Evolutionary conservation across 768 basidiomycete species (phyloP).

Genomic region (Artomyces pyxidatus): DNA sequence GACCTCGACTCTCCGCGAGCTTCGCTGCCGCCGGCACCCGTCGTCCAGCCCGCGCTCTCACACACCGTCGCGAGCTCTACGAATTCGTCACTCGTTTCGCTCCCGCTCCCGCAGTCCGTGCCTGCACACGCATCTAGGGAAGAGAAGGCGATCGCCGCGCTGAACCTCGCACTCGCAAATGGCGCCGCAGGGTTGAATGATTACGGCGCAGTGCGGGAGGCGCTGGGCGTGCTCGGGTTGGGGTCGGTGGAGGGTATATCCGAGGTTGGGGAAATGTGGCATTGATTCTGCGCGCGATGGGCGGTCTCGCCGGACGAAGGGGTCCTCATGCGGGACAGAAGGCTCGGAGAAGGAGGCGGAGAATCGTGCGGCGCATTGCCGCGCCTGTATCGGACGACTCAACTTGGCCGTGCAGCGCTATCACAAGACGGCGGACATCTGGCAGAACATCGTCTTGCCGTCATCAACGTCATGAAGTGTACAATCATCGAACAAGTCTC

Average conservation of each 20-base stretch:
- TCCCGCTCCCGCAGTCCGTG: constrained; percentile 20
- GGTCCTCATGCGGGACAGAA: no score
- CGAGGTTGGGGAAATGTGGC: constrained; percentile 54
- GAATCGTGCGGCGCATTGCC: no score
- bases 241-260: constrained; percentile 28
- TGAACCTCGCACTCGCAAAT: constrained; percentile 53
- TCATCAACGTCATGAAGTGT: no score
- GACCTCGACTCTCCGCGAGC: constrained; percentile 28
- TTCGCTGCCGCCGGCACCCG: constrained; percentile 24
- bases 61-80: constrained; percentile 29
- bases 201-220: constrained; percentile 39
- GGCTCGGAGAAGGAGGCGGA: no score
- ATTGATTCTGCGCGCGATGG: no score
- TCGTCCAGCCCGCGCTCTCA: constrained; percentile 27
- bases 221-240: constrained; percentile 24
- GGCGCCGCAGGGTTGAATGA: constrained; percentile 55
- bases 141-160: constrained; percentile 54
- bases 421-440: no score
- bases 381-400: no score
- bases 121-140: constrained; percentile 34
- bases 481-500: no score
- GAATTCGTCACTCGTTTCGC: constrained; percentile 33
- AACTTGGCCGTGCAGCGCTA: no score
- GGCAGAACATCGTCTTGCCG: no score
- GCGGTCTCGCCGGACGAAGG: no score